Evolutionary conservation across 2,329 filamentous ascomycete genomes (phyloP), one percentile per base, ranked within the genome.

Genomic region (Penicillium sp.): DNA sequence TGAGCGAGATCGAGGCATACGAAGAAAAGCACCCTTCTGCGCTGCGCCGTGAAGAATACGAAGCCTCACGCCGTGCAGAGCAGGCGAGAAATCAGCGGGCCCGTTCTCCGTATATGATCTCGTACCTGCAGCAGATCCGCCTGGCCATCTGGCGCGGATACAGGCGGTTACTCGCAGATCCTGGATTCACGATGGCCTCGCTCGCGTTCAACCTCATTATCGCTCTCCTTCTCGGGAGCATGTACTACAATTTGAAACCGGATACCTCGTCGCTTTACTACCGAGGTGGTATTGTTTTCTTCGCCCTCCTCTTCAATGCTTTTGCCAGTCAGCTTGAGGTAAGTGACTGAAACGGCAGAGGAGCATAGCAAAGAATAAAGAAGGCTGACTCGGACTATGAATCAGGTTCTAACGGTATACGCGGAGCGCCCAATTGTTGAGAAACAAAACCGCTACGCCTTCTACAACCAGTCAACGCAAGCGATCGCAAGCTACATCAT

Each of bases 81-180:
- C 35, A 41, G 35, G 35, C 35, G 6, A 41, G 13, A 41, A 15
- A 9, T 9, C 35, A 48, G 21, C 19, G 46, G 2, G 76, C 83
- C 50, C 30, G n/a, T 15, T 50, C 48, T 5, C 26, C 48, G n/a
- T 50, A 50, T 11, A 30, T 19, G 7, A 17, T 50, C 4, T 31
- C 23, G 1, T 31, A 31, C 26, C 2, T 17, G 11, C 9, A n/a
- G 26, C 48, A 50, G 15, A 17, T 31, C 2, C 13, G 15, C 30
- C 3, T 31, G 26, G 6, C 13, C 5, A n/a, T 26, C 26, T 30
- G 23, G n/a, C 13, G 13, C 3, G 35, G 35, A 15, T 41, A 41
- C 11, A 41, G 35, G 11, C 35, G 35, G 3, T 13, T 41, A 5
- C 35, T 41, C 11, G 35, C 35, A 17, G 48, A 50, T 30, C 23